Base-by-base conservation (phyloP, 2,329 filamentous ascomycete species). In the Epicoccum sorghinum region DNA sequence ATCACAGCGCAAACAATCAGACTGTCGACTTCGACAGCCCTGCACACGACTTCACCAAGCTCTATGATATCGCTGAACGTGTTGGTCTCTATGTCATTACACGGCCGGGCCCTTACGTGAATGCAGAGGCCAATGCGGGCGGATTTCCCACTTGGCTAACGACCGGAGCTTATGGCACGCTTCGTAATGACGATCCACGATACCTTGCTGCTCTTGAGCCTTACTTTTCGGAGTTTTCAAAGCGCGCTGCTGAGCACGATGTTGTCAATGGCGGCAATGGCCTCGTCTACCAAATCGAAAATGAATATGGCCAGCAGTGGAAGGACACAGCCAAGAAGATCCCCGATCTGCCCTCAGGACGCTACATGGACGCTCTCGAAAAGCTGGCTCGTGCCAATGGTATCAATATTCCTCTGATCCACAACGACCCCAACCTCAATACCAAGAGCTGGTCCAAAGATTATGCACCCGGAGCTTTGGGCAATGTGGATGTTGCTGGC, bases 61-160 rank as follows among this genome's bases (percentile, higher is more conserved):
- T 85, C 36, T 79, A 83, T 46, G 78, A 81, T 25, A 74, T 83
- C 24, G 82, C 83, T 3, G 79, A 83, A 58, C 76, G 82, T 35
- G 71, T 83, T 23, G 83, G 82, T 2, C 70, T 85, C 35, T 85
- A 84, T 58, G 77, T 84, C 35, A 79, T 85, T 25, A 78, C 81
- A 1, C 77, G 85, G 0, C 83, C 84, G 0, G 85, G 85, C 0
- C 84, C 84, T 0, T 88, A 88, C 52, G 80, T 86, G 52, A 88
- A 88, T 57, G 86, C 85, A 1, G 86, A 88, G 65, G 78, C 83
- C 3, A 37, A 23, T 18, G 84, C 81, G 1, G 86, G 86, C 29
- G 86, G 86, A 0, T 84, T 86, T 52, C 83, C 86, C 0, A 73
- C 85, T 1, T 88, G 85, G 84, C 68, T 85, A 5, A 87, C 84